Conservation (phyloP, 1,139 yeast species). For the Hansenula sp. region DNA sequence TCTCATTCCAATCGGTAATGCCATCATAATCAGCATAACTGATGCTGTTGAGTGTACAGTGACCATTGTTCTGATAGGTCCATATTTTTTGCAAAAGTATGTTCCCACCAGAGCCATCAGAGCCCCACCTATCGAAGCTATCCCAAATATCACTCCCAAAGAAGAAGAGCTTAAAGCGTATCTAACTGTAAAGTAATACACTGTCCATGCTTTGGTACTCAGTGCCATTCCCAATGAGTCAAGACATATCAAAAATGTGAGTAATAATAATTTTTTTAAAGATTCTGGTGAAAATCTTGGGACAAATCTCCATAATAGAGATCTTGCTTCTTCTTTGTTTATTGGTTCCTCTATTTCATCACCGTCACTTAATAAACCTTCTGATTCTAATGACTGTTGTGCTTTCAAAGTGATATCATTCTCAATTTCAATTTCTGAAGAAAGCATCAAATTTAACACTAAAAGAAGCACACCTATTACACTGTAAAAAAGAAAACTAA, state of each 20-base stretch:
- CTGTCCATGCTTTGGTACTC: slow-evolving; percentile 41
- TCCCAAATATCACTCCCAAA: slow-evolving; percentile 37
- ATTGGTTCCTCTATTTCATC: slow-evolving; percentile 8
- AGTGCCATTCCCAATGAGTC: slow-evolving; percentile 43
- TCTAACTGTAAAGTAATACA: slow-evolving; percentile 35
- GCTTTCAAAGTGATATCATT: slow-evolving; percentile 14
- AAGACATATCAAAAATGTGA: slow-evolving; percentile 35
- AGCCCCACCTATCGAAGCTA: slow-evolving; percentile 37
- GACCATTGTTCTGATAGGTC: slow-evolving; percentile 43
- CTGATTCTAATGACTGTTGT: not conserved
- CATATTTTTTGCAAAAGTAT: slow-evolving; percentile 37
- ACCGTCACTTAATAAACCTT: slow-evolving; percentile 1
- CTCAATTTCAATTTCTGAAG: slow-evolving; percentile 49
- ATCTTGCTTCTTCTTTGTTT: not conserved
- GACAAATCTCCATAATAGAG: slow-evolving; percentile 3
- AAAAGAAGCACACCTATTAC: slow-evolving; percentile 52
- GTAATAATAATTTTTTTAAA: slow-evolving; percentile 27
- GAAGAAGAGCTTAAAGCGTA: slow-evolving; percentile 32
- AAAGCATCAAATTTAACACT: slow-evolving; percentile 45
- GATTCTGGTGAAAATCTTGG: slow-evolving; percentile 14
- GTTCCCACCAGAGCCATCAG: slow-evolving; percentile 39
- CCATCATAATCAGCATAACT: slow-evolving; percentile 33
- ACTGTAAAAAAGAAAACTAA: slow-evolving; percentile 55
- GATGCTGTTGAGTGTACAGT: slow-evolving; percentile 42
- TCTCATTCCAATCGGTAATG: slow-evolving; percentile 31